These are phyloP conservation scores for Kwoniella bestiolae DNA, from an alignment of 768 basidiomycete genomes.

Conservation along the genomic window DNA sequence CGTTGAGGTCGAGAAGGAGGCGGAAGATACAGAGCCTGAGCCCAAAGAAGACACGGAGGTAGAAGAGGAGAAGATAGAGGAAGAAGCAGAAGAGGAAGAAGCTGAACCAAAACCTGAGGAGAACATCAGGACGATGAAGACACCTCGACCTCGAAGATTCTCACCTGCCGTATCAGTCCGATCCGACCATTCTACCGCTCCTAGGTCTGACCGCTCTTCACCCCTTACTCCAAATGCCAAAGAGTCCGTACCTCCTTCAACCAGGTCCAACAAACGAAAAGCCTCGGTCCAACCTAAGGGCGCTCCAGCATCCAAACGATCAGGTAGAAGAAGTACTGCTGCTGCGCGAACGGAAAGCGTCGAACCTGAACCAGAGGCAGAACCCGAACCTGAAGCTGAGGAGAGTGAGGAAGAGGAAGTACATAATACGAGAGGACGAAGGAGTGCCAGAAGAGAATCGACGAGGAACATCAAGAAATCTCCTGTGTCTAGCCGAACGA, in stretches of 20 bases:
- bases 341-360: neutral
- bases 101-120: slow-evolving; percentile 6
- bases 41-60: neutral
- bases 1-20: no score
- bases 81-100: slow-evolving; percentile 5
- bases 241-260: no score
- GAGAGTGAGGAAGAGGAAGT: slow-evolving; percentile 27
- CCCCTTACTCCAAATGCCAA: no score
- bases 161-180: slow-evolving; percentile 24
- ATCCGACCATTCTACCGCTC: slow-evolving; percentile 29
- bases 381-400: slow-evolving; percentile 7
- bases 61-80: neutral
- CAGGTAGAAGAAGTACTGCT: slow-evolving; percentile 18
- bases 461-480: slow-evolving; percentile 3
- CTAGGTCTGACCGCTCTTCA: slow-evolving; percentile 28
- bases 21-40: neutral
- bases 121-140: neutral
- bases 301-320: slow-evolving; percentile 29
- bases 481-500: neutral
- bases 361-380: slow-evolving; percentile 19
- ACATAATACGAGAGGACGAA: slow-evolving; percentile 19
- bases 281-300: slow-evolving; percentile 28
- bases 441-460: slow-evolving; percentile 14
- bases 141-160: slow-evolving; percentile 4
- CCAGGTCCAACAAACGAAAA: slow-evolving; percentile 39